Evolutionary conservation across 208 protist species (phyloP).

Genomic region (Acanthamoeba lenticulata): DNA sequence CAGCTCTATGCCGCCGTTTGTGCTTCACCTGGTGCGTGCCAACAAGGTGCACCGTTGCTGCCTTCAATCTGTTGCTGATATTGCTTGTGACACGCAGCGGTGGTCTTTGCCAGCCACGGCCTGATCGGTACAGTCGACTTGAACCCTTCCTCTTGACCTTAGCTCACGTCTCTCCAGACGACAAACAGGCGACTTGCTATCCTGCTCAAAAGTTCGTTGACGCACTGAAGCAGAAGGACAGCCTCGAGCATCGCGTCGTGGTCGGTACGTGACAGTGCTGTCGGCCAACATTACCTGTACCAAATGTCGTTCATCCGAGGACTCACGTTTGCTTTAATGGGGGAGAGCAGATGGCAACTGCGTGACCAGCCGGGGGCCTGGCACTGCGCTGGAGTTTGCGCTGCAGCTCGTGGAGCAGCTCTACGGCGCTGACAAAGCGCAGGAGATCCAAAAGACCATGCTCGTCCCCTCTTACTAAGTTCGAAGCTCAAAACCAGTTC

Average conservation of each 20-base stretch:
- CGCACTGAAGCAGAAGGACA: neutral
- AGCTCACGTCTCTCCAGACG: neutral
- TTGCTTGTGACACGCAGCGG: neutral
- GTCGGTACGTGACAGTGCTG: neutral
- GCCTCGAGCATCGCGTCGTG: neutral
- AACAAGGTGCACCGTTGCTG: neutral
- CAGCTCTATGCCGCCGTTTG: conserved; percentile 46
- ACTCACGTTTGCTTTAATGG: too few relatives aligned
- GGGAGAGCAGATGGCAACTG: conserved; percentile 52
- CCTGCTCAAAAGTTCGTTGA: conserved; percentile 53
- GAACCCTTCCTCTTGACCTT: neutral
- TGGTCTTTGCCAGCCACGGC: neutral
- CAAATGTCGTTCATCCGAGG: too few relatives aligned
- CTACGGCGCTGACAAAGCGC: conserved; percentile 13
- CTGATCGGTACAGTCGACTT: conserved; percentile 52
- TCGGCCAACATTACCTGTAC: neutral
- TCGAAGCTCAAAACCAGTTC: neutral
- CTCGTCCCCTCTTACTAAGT: neutral
- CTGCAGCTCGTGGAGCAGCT: conserved; percentile 18
- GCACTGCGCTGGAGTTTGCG: conserved; percentile 51
- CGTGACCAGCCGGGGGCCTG: conserved; percentile 16
- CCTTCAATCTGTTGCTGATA: neutral
- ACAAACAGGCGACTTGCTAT: conserved; percentile 69
- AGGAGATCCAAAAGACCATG: conserved; percentile 43
- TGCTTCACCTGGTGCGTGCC: conserved; percentile 26